Evolutionary conservation across 768 basidiomycete species (phyloP).

Genomic region (Mycena haematopus): DNA sequence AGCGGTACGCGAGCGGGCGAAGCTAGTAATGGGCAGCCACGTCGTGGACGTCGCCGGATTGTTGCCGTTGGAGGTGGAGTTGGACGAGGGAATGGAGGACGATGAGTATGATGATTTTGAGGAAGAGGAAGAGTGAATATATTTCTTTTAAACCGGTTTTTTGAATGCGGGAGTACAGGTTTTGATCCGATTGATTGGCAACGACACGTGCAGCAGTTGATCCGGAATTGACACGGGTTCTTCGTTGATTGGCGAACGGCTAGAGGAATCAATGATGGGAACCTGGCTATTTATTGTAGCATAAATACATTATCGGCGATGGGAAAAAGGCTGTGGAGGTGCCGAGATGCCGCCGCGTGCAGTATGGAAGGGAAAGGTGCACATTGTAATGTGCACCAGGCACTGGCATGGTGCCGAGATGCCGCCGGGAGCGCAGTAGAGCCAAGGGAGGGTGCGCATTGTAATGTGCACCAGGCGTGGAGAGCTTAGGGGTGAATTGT

Average conservation of each 20-base stretch:
- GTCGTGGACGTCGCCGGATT: background rate
- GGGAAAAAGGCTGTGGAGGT: no score
- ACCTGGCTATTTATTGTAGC: no score
- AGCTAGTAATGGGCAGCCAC: background rate
- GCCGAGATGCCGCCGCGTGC: no score
- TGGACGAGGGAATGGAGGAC: background rate
- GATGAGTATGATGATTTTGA: background rate
- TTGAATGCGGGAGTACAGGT: background rate
- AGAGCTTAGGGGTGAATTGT: background rate
- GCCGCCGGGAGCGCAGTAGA: background rate
- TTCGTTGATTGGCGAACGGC: no score
- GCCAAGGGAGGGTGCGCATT: background rate
- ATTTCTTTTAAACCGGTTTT: background rate
- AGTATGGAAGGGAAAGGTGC: no score
- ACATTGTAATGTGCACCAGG: no score
- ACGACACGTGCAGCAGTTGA: no score
- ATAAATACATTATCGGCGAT: no score
- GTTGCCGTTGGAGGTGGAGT: background rate
- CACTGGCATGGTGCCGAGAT: background rate
- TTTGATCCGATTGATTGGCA: background rate
- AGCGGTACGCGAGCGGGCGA: background rate
- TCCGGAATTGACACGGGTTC: no score
- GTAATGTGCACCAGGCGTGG: constrained; percentile 6
- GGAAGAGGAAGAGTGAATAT: background rate
- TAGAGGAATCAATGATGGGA: no score